phyloP scores from a whole-genome alignment of 2,329 filamentous ascomycete genomes.

The Xylaria sp. region DNA sequence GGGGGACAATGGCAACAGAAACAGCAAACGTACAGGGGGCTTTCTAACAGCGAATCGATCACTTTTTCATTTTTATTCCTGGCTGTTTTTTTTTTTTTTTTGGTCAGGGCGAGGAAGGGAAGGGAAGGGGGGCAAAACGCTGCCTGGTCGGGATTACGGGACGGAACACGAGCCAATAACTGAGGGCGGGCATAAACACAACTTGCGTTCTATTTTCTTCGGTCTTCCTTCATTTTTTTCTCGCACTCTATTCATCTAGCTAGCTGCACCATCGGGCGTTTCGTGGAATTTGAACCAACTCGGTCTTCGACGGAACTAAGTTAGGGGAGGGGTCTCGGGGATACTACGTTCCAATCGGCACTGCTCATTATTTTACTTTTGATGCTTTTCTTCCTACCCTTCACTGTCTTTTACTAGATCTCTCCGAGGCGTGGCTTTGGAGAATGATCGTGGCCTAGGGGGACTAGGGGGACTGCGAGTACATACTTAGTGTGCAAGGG shows the following conservation, averaged over 20 bases:
- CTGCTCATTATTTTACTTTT: not conserved
- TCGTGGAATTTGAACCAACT: not conserved
- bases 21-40: not conserved
- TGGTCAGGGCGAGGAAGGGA: not conserved
- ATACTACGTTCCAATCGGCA: constrained; percentile 5
- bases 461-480: not conserved
- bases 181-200: not conserved
- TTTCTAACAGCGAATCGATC: constrained; percentile 34
- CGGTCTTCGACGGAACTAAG: not conserved
- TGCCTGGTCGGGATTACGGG: not conserved
- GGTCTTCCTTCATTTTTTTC: not conserved
- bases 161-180: constrained; percentile 1
- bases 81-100: constrained; percentile 16
- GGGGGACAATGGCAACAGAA: constrained; percentile 16
- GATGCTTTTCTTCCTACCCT: not conserved
- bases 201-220: constrained; percentile 15
- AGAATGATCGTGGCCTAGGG: not conserved
- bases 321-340: not conserved
- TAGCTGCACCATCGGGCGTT: constrained; percentile 14
- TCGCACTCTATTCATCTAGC: not conserved
- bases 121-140: not conserved
- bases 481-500: constrained; percentile 25
- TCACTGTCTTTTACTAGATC: not conserved
- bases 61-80: constrained; percentile 8
- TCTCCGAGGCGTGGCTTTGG: not conserved